Evolutionary conservation across 73 alveolate species (phyloP), one percentile per base, ranked within the genome.

Genomic region (Paramecium tetraurelia): DNA sequence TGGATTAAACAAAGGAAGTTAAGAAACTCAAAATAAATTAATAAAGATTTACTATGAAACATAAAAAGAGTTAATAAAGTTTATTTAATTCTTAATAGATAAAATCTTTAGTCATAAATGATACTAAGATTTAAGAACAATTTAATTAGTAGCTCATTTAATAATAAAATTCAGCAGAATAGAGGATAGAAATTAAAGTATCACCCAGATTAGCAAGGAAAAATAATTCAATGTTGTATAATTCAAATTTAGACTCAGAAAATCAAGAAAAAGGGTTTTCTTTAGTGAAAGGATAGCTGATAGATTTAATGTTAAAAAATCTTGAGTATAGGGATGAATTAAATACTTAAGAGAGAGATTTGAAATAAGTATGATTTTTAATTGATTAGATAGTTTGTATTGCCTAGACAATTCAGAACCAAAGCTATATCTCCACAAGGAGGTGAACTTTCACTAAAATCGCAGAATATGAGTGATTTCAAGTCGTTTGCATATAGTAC

Each of bases 311-410:
- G 90, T 21, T 80, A 22, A 44, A 80, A 27, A 80, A 80, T 80
- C 75, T 80, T 18, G 90, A 80, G 27, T 33, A 80, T 44, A 80
- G 75, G 9, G 90, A 80, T 80, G 75, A 80, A 44, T 80, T 80
- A 48, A 41, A 31, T 44, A 20, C 18, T 3, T 20, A 80, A 80
- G 90, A 80, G n/a, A 21, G 24, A 22, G 36, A 41, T 5, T 46
- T 44, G 7, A 80, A 80, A 80, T 80, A 80, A 80, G 90, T 80
- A 80, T 80, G 0, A 38, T 10, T 22, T 80, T 35, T 33, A 14
- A 35, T 44, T 12, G 57, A 36, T 10, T 35, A 4, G 20, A 6
- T 80, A 80, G 84, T 63, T 43, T 24, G 90, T 46, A 80, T 80
- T 80, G 43, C 90, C 90, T 21, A 80, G 84, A 27, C 12, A 63